Conservation (phyloP, 805 yeast species). For the Wickerhamomyces pijperi region DNA sequence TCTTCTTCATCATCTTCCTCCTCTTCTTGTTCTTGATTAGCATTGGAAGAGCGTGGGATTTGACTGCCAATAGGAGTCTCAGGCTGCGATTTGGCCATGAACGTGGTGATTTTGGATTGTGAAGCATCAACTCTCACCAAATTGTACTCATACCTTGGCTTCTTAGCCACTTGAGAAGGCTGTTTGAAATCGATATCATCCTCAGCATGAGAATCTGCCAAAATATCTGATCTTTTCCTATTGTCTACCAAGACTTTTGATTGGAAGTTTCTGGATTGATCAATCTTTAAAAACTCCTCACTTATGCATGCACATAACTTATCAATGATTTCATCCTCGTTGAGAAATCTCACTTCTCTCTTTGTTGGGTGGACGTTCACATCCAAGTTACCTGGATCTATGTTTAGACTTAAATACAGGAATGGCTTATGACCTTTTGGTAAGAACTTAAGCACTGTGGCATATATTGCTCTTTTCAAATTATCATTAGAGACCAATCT, state of each 20-base stretch:
- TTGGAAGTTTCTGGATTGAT: conserved; percentile 55
- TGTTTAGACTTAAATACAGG: conserved; percentile 57
- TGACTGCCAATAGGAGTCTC: neutral
- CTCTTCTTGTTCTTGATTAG: neutral
- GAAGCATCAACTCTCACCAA: conserved; percentile 61
- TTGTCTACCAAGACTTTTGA: conserved; percentile 40
- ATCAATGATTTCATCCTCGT: conserved; percentile 80
- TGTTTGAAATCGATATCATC: conserved; percentile 2
- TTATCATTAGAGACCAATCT: conserved; percentile 81
- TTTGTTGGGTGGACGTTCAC: conserved; percentile 96
- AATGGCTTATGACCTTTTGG: conserved; percentile 78
- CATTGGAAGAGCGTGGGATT: neutral
- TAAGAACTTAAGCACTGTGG: conserved; percentile 34
- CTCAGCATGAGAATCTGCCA: neutral
- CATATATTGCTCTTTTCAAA: conserved; percentile 50
- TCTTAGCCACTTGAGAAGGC: conserved; percentile 5
- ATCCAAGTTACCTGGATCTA: conserved; percentile 65
- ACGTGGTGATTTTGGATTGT: conserved; percentile 43
- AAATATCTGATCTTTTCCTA: conserved; percentile 13
- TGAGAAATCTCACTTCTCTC: conserved; percentile 75
- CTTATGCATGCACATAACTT: conserved; percentile 39
- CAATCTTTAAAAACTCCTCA: conserved; percentile 40
- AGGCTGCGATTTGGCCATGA: conserved; percentile 9
- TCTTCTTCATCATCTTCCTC: neutral
- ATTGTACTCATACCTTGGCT: conserved; percentile 46